Base-by-base conservation (phyloP, 2,329 filamentous ascomycete species). In the Aspergillus viridinutans region DNA sequence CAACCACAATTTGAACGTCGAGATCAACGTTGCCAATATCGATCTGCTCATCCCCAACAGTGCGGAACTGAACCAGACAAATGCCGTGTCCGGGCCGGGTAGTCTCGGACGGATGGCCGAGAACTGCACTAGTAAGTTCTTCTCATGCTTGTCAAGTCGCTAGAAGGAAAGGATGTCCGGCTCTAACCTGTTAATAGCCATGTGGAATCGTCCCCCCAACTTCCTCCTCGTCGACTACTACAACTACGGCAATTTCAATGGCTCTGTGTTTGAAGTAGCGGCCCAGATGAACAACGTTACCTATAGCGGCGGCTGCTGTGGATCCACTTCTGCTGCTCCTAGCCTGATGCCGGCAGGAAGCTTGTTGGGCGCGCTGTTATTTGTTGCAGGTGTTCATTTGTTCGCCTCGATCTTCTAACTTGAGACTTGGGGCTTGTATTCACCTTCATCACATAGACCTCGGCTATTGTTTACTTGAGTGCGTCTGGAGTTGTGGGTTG, bases 1-100 rank as follows among this genome's bases (percentile, higher is more conserved):
- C 67, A 97, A 97, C 74, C 92, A 97, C 78, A 97, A 97, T 70
- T 81, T 96, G 57, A 96, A 96, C 72, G 82, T 88, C 58, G 82
- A 92, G 63, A 83, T 96, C 60, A 82, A 83, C 53, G 74, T 95
- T 38, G 83, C 86, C 2, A 85, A 84, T 29, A 70, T 82, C 17
- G 77, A 81, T 21, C 70, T 94, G 49, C 77, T 92, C 7, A 86
- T 94, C 12, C 90, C 90, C 0, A 89, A 90, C 56, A 85, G 85
- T 0, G 83, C 85, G 4, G 70, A 86, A 43, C 75, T 93, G 56
- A 90, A 90, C 65, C 75, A 82, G 58, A 93, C 90, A 20, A 95
- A 95, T 68, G 85, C 82, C 12, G 81, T 80, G 12, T 79, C 77
- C 1, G 88, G 88, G 17, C 78, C 73, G 53, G 88, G 89, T 32